These are phyloP conservation scores for Porphyra umbilicalis DNA, from an alignment of 31 red algal species.

Conservation along the genomic window DNA sequence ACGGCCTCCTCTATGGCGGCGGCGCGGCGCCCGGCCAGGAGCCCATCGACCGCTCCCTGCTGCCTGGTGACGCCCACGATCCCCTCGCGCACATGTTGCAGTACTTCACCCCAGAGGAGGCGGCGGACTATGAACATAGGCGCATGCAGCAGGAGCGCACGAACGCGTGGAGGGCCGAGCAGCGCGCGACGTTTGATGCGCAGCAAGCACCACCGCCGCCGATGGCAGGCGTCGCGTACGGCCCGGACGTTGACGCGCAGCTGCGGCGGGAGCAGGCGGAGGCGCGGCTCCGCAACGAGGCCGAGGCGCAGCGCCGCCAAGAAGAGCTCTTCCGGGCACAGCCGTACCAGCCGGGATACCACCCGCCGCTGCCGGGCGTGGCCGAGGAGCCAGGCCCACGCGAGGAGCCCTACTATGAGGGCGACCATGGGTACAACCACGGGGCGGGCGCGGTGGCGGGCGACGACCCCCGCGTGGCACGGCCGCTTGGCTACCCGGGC, in stretches of 20 bases:
- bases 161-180: background rate
- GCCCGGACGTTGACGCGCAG: background rate
- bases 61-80: too few relatives aligned
- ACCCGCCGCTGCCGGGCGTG: background rate
- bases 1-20: too few relatives aligned
- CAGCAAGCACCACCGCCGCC: background rate
- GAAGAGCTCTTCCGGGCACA: background rate
- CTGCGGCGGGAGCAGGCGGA: background rate
- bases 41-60: too few relatives aligned
- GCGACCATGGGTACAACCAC: too few relatives aligned
- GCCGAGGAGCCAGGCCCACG: background rate
- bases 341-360: background rate
- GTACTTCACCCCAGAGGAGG: too few relatives aligned
- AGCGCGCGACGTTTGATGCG: background rate
- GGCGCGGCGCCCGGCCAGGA: too few relatives aligned
- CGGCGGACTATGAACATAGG: too few relatives aligned
- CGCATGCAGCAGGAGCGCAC: background rate
- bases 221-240: background rate
- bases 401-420: background rate
- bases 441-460: too few relatives aligned
- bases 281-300: background rate
- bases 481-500: too few relatives aligned
- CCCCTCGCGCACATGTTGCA: too few relatives aligned
- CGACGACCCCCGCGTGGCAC: too few relatives aligned
- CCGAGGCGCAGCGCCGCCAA: background rate